phyloP scores from a whole-genome alignment of 768 basidiomycete species.

The Suillus clintonianus region DNA sequence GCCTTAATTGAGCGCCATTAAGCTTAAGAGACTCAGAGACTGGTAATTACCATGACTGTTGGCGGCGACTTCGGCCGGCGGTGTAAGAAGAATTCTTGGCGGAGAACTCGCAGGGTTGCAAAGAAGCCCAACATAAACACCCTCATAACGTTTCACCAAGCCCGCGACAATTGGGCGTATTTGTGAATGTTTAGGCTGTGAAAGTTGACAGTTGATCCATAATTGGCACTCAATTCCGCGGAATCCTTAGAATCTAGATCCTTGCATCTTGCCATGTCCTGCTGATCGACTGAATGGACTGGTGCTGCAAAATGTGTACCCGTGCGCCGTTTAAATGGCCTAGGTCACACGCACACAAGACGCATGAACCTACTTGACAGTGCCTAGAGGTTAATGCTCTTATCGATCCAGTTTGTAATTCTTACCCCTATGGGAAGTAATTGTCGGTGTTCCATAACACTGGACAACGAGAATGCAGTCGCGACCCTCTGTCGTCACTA shows the following conservation, averaged over 20 bases:
- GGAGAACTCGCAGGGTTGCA: not conserved
- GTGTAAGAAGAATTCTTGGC: not conserved
- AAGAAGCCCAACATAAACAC: not conserved
- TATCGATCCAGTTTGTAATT: not conserved
- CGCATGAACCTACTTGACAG: not conserved
- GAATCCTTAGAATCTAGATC: not conserved
- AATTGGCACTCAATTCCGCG: slow-evolving; percentile 1
- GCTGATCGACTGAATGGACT: not conserved
- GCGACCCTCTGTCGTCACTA: not conserved
- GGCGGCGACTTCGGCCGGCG: not conserved
- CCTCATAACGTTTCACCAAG: not conserved
- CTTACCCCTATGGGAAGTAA: not conserved
- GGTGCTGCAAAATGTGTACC: not conserved
- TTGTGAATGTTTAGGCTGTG: not conserved
- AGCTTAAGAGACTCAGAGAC: not conserved
- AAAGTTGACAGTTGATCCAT: not conserved
- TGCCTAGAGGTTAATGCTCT: not conserved
- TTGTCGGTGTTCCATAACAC: not conserved
- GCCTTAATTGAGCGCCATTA: not conserved
- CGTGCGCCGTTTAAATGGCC: not conserved
- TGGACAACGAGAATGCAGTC: not conserved
- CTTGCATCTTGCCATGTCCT: not conserved
- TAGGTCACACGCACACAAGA: not conserved
- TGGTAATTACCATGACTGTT: not conserved
- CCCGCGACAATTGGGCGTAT: not conserved